phyloP scores from a whole-genome alignment of 2,329 filamentous ascomycete species.

The Neonectria ditissima region DNA sequence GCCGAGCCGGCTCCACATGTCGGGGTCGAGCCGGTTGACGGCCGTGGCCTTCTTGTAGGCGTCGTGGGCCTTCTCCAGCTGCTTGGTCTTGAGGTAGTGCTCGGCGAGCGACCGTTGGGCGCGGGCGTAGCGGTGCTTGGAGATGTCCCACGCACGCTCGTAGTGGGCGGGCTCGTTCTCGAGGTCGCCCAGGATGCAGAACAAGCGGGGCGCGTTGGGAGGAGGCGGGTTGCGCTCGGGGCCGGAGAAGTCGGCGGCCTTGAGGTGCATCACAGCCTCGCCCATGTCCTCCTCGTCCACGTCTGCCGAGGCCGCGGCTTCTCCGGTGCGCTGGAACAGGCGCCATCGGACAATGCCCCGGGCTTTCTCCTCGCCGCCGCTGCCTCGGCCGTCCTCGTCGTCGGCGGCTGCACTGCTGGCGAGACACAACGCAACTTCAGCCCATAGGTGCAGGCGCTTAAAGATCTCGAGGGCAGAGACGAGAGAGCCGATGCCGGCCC shows the following conservation, averaged over 20 bases:
- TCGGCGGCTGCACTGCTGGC: slow-evolving; percentile 72
- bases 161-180: slow-evolving; percentile 81
- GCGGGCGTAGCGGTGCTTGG: slow-evolving; percentile 81
- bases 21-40: slow-evolving; percentile 83
- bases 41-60: slow-evolving; percentile 83
- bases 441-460: slow-evolving; percentile 91
- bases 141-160: slow-evolving; percentile 88
- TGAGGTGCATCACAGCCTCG: slow-evolving; percentile 68
- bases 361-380: slow-evolving; percentile 81
- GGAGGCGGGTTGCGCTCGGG: slow-evolving; percentile 76
- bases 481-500: slow-evolving; percentile 88
- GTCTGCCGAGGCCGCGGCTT: slow-evolving; percentile 48
- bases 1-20: slow-evolving; percentile 90
- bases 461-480: slow-evolving; percentile 95
- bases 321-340: slow-evolving; percentile 75
- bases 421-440: slow-evolving; percentile 91
- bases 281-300: slow-evolving; percentile 63
- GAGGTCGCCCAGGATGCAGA: slow-evolving; percentile 94
- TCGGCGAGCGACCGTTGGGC: slow-evolving; percentile 90
- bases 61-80: slow-evolving; percentile 76
- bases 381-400: slow-evolving; percentile 65
- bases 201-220: slow-evolving; percentile 85
- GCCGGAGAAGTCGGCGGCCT: slow-evolving; percentile 65
- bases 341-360: slow-evolving; percentile 80
- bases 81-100: slow-evolving; percentile 74